Conservation (phyloP, 2,329 filamentous ascomycete genomes). For the Trichoderma sp. region DNA sequence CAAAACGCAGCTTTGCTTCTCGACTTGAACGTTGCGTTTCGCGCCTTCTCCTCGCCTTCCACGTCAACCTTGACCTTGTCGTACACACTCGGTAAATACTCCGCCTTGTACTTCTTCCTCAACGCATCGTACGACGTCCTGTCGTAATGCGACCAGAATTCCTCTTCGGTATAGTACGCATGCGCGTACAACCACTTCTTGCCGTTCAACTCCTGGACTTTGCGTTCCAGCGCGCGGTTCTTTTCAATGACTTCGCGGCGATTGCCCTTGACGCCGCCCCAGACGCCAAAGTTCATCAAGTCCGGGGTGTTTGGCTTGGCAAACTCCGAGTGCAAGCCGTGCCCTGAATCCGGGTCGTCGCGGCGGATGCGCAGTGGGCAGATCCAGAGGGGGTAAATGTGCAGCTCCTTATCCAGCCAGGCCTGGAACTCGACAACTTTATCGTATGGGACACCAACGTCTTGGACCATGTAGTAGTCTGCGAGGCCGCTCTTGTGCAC, state of each 20-base stretch:
- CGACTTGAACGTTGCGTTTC: conserved; percentile 41
- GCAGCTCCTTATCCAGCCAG: conserved; percentile 52
- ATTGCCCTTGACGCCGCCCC: conserved; percentile 54
- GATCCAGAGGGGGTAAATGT: conserved; percentile 61
- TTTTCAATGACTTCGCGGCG: conserved; percentile 53
- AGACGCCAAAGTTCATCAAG: conserved; percentile 66
- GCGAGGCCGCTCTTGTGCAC: conserved; percentile 64
- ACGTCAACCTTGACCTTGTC: conserved; percentile 66
- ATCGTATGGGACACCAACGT: conserved; percentile 58
- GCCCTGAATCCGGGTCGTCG: conserved; percentile 45
- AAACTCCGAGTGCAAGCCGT: conserved; percentile 55
- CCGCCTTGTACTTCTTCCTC: conserved; percentile 61
- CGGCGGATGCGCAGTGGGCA: conserved; percentile 55
- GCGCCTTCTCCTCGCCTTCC: conserved; percentile 40
- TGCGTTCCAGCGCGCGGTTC: conserved; percentile 65
- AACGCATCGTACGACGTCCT: conserved; percentile 61
- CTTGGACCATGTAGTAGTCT: conserved; percentile 66
- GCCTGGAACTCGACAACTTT: conserved; percentile 49
- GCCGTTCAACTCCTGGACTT: conserved; percentile 61
- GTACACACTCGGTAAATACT: conserved; percentile 64
- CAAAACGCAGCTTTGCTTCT: conserved; percentile 36
- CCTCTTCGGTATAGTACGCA: conserved; percentile 67
- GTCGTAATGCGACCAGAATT: conserved; percentile 71
- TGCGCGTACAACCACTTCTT: conserved; percentile 75
- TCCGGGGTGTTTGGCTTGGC: conserved; percentile 44